These are phyloP conservation scores for Blumeriella jaapii DNA, from an alignment of 2,329 filamentous ascomycete species.

Conservation along the genomic window DNA sequence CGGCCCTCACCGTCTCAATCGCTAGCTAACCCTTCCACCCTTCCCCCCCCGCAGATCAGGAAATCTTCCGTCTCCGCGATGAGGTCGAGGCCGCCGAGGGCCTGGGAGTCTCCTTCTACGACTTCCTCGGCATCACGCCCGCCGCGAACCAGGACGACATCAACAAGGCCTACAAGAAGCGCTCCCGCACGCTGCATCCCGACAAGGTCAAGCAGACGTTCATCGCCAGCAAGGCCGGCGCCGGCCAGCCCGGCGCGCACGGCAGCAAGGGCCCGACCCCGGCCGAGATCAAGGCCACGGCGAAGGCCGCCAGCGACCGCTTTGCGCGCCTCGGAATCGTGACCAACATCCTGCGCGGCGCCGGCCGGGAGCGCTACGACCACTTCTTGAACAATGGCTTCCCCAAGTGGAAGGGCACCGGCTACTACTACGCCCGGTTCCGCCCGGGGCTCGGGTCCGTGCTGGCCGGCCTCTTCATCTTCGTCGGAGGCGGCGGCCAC, in stretches of 20 bases:
- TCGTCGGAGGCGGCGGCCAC: slow-evolving; percentile 75
- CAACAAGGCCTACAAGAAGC: slow-evolving; percentile 88
- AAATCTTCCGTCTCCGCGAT: slow-evolving; percentile 92
- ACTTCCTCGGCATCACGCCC: slow-evolving; percentile 69
- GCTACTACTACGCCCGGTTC: slow-evolving; percentile 96
- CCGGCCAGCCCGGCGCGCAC: slow-evolving; percentile 49
- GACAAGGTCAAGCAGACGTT: slow-evolving; percentile 90
- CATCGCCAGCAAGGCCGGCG: slow-evolving; percentile 50
- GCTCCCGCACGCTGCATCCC: slow-evolving; percentile 71
- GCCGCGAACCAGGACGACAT: slow-evolving; percentile 76
- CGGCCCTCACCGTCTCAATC: slow-evolving; percentile 6
- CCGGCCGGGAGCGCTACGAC: slow-evolving; percentile 78
- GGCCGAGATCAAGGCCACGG: slow-evolving; percentile 62
- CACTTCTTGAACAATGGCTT: slow-evolving; percentile 90
- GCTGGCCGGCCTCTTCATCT: slow-evolving; percentile 66
- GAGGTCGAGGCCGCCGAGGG: slow-evolving; percentile 72
- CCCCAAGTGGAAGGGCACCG: slow-evolving; percentile 90
- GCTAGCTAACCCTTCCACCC: slow-evolving; percentile 18
- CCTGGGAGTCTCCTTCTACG: slow-evolving; percentile 77
- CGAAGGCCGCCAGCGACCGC: slow-evolving; percentile 71
- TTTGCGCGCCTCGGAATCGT: slow-evolving; percentile 80
- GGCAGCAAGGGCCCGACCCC: slow-evolving; percentile 61
- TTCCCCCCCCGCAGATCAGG: slow-evolving; percentile 72
- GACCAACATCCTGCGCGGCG: slow-evolving; percentile 72
- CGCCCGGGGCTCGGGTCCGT: slow-evolving; percentile 83